Evolutionary conservation across 176 grass and related monocot species (phyloP), one percentile per base, ranked within the genome.

Genomic region (Pontederia paniculata): DNA sequence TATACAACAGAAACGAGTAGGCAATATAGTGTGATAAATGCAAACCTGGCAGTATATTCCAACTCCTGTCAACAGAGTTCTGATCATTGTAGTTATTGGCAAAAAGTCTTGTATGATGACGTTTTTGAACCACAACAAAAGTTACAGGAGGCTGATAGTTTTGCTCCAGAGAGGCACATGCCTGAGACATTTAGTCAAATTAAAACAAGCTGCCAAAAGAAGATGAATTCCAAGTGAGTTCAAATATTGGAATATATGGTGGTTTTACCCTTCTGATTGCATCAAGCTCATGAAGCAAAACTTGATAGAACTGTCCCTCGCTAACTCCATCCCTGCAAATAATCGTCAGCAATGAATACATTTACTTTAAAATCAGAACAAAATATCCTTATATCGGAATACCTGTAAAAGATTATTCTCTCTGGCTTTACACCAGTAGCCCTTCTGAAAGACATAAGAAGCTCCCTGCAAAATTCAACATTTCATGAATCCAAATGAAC

Each of bases 231-330:
- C 11, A 16, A 9, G 12, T 21, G 66, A 52, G 42, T 17, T 65
- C 10, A 11, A 12, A 17, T 22, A 8, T 21, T 17, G 50, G n/a
- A 10, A 42, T 28, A 42, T 21, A 56, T 15, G 55, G 42, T 51
- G 25, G 12, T n/a, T 9, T 9, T 72, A 86, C 90, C 66, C 86
- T 86, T 59, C 82, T 79, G 58, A 95, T 95, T 0, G 90, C 85
- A 52, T 86, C 76, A n/a, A 95, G 76, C 60, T 95, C 90, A 53
- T 83, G 53, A 56, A 95, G 54, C 14, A 95, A 67, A 70, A 95
- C 90, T 62, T 89, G 90, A 67, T 89, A 89, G 56, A 95, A 95
- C 51, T 95, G 90, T 7, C 90, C 85, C 74, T 89, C 90, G 44
- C 90, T 95, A 8, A 95, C 90, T 52, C 90, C 85, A 67, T 89